Percentiles rank a stretch among this genome's conserved stretches.
Conservation (phyloP, 495 filamentous ascomycete genomes). For the Collariella sp. region DNA sequence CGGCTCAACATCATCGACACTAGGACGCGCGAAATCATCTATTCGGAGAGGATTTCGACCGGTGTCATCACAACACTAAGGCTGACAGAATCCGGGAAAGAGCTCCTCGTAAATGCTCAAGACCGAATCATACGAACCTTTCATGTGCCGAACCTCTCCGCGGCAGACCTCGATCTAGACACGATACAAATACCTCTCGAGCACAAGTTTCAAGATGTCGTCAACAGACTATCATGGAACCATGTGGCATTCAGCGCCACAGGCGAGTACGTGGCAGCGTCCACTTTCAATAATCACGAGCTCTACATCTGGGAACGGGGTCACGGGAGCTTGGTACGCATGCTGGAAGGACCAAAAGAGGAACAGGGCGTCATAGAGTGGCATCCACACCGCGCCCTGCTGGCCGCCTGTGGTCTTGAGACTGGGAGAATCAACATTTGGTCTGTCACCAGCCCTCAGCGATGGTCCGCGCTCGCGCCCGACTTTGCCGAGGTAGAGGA, state of each 20-base stretch:
- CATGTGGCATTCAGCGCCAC: constrained; percentile 88
- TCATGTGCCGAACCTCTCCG: constrained; percentile 47
- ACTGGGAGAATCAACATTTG: constrained; percentile 84
- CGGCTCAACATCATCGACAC: constrained; percentile 92
- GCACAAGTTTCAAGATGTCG: constrained; percentile 96
- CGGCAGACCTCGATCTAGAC: constrained; percentile 50
- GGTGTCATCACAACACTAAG: constrained; percentile 86
- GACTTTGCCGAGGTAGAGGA: constrained; percentile 98
- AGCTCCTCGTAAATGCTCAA: constrained; percentile 80
- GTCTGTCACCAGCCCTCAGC: constrained; percentile 84
- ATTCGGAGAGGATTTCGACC: constrained; percentile 75
- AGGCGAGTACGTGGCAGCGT: constrained; percentile 87
- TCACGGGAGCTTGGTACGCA: constrained; percentile 88
- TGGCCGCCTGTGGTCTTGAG: constrained; percentile 86
- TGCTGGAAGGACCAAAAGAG: constrained; percentile 90
- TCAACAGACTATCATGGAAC: constrained; percentile 91
- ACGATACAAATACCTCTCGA: constrained; percentile 83
- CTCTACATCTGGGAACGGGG: constrained; percentile 97
- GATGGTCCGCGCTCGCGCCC: constrained; percentile 92
- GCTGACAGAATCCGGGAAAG: constrained; percentile 70
- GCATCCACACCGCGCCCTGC: constrained; percentile 82
- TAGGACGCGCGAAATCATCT: constrained; percentile 64
- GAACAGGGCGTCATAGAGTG: constrained; percentile 93
- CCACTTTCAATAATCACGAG: constrained; percentile 93
- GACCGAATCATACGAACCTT: constrained; percentile 91